These are phyloP conservation scores for Zymoseptoria pseudotritici DNA, from an alignment of 2,329 filamentous ascomycete genomes.

Conservation along the genomic window DNA sequence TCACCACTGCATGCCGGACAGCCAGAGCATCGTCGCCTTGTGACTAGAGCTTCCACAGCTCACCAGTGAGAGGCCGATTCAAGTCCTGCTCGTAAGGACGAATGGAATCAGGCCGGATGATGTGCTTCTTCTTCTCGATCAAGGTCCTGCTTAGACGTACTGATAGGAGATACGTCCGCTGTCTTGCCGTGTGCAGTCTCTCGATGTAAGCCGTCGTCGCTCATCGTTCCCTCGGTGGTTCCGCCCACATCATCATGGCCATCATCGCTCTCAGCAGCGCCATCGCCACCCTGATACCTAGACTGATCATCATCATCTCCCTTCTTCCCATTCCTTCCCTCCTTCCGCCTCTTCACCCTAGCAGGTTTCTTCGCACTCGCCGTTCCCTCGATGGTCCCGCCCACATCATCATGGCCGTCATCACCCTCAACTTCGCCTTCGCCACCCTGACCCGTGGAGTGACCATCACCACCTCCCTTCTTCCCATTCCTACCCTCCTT, in stretches of 20 bases:
- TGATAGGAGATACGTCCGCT: background rate
- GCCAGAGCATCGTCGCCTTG: background rate
- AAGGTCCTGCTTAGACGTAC: background rate
- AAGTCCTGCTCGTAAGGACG: too few relatives aligned
- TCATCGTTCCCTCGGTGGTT: background rate
- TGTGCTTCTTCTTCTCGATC: background rate
- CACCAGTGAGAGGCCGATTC: too few relatives aligned
- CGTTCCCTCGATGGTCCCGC: background rate
- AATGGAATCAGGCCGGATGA: background rate
- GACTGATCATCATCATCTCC: background rate
- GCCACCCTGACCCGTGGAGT: background rate
- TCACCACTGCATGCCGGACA: background rate
- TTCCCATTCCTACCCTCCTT: constrained; percentile 13
- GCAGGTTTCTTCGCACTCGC: constrained; percentile 33
- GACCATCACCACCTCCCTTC: background rate
- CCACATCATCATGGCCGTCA: background rate
- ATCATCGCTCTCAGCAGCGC: background rate
- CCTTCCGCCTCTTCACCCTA: constrained; percentile 30
- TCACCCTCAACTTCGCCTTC: background rate
- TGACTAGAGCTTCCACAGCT: too few relatives aligned
- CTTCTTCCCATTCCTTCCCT: constrained; percentile 9
- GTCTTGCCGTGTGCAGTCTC: background rate
- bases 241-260: background rate
- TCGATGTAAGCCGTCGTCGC: background rate
- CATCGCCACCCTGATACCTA: background rate